Conservation (phyloP, 192 early-diverging fungal species). For the Podila clonocystis region DNA sequence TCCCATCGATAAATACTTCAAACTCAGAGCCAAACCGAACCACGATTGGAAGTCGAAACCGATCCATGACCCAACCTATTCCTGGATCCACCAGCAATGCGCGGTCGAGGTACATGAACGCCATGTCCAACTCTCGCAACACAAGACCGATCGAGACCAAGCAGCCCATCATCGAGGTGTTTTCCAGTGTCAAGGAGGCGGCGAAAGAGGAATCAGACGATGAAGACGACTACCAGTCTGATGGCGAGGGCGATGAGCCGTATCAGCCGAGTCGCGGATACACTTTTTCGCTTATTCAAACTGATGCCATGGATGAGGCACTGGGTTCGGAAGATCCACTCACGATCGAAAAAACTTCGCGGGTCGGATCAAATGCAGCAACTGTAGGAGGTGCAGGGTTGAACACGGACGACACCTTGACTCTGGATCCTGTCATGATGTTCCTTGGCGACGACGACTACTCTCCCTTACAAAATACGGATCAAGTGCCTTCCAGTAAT, state of each 20-base stretch:
- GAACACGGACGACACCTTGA: conserved; percentile 38
- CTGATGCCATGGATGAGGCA: conserved; percentile 66
- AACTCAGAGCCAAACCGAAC: conserved; percentile 4
- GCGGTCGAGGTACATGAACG: conserved; percentile 28
- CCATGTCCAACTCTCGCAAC: conserved; percentile 16
- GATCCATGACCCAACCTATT: conserved; percentile 37
- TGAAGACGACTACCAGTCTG: conserved; percentile 62
- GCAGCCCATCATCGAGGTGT: conserved; percentile 61
- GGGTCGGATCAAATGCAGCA: not conserved
- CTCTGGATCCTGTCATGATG: conserved; percentile 46
- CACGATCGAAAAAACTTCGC: conserved; percentile 17
- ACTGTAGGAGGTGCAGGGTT: not conserved
- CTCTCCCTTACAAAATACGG: conserved; percentile 4
- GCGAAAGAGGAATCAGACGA: conserved; percentile 69
- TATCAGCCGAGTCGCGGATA: conserved; percentile 50
- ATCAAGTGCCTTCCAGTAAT: not conserved
- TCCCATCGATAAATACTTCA: conserved; percentile 1
- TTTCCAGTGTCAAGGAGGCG: conserved; percentile 61
- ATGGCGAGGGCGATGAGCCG: conserved; percentile 48
- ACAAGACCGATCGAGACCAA: conserved; percentile 19
- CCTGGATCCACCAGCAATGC: conserved; percentile 24
- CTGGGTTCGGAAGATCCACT: conserved; percentile 47
- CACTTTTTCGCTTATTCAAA: conserved; percentile 61
- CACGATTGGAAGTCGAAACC: conserved; percentile 15
- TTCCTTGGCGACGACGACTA: conserved; percentile 50